Evolutionary conservation across 2,329 filamentous ascomycete species (phyloP).

Genomic region (Fusarium sp.): DNA sequence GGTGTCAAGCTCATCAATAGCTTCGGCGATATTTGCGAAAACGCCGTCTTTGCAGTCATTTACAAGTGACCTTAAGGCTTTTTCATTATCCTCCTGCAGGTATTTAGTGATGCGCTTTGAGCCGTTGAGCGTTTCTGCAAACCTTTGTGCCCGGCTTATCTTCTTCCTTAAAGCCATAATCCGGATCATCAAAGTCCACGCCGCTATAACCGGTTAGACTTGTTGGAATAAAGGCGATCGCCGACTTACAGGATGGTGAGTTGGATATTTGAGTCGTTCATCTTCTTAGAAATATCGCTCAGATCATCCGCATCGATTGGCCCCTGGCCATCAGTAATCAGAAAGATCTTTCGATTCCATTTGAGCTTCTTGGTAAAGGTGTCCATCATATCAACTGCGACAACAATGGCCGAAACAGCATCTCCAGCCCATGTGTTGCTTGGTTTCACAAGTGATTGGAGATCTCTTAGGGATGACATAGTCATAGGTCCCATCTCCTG

Average conservation of each 20-base stretch:
- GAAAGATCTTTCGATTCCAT: constrained; percentile 81
- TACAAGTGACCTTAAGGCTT: constrained; percentile 71
- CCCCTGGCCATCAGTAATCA: constrained; percentile 85
- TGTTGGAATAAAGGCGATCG: neutral
- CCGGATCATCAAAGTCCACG: constrained; percentile 91
- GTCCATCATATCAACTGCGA: constrained; percentile 88
- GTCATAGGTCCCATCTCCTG: constrained; percentile 71
- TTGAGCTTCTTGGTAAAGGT: constrained; percentile 84
- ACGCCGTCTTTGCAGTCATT: constrained; percentile 74
- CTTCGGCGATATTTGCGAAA: constrained; percentile 88
- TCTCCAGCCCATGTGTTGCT: constrained; percentile 80
- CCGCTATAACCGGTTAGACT: constrained; percentile 65
- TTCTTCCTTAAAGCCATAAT: constrained; percentile 93
- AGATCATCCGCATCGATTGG: constrained; percentile 78
- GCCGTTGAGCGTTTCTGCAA: neutral
- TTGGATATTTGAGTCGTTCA: constrained; percentile 81
- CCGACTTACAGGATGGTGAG: constrained; percentile 78
- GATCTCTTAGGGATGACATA: constrained; percentile 75
- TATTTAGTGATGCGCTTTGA: constrained; percentile 7
- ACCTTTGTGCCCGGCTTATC: constrained; percentile 80
- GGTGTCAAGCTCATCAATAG: constrained; percentile 80
- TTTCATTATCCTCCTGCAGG: constrained; percentile 72
- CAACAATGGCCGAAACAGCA: constrained; percentile 85
- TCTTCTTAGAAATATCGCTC: constrained; percentile 75
- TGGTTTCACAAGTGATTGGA: constrained; percentile 73